A percentile compares a stretch with the other conserved stretches of the same genome.
phyloP scores from a whole-genome alignment of 768 basidiomycete species.

The Trametes cingulata region DNA sequence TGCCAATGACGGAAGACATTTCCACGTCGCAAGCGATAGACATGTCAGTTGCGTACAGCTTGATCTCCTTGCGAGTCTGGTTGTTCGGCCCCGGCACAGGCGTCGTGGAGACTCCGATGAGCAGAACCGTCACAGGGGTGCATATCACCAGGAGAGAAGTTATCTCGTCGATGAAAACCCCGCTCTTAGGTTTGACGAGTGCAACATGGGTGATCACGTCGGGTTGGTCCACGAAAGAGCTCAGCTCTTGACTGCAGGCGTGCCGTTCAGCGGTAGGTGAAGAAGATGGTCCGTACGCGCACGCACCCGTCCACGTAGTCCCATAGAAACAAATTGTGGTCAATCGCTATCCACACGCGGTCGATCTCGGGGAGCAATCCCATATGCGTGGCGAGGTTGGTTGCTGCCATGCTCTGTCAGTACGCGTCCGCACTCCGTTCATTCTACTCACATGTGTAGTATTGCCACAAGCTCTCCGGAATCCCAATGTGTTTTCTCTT shows the following conservation, averaged over 20 bases:
- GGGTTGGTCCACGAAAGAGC: slow-evolving; percentile 87
- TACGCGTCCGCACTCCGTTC: slow-evolving; percentile 2
- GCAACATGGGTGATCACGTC: slow-evolving; percentile 89
- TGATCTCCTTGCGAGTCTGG: slow-evolving; percentile 65
- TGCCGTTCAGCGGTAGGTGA: slow-evolving; percentile 28
- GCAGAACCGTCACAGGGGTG: slow-evolving; percentile 78
- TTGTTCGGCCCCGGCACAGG: slow-evolving; percentile 42
- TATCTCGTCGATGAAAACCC: slow-evolving; percentile 93
- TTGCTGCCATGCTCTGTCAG: slow-evolving; percentile 43
- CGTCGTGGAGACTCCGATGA: slow-evolving; percentile 76
- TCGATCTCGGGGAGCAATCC: slow-evolving; percentile 92
- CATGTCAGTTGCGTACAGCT: slow-evolving; percentile 89
- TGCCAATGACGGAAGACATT: slow-evolving; percentile 84
- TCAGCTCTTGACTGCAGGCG: slow-evolving; percentile 80
- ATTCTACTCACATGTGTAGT: slow-evolving; percentile 61
- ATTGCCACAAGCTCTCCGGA: slow-evolving; percentile 75
- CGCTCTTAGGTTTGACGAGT: slow-evolving; percentile 80
- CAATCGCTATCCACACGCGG: slow-evolving; percentile 92
- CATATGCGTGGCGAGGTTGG: slow-evolving; percentile 77
- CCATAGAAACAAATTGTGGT: slow-evolving; percentile 94
- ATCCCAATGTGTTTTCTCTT: slow-evolving; percentile 76
- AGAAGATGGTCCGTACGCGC: background rate
- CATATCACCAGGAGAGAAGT: slow-evolving; percentile 86
- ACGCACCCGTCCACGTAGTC: slow-evolving; percentile 92
- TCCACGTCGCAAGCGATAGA: slow-evolving; percentile 75